These are phyloP conservation scores for Claviceps sorghi DNA, from an alignment of 2,329 filamentous ascomycete genomes.

Conservation along the genomic window DNA sequence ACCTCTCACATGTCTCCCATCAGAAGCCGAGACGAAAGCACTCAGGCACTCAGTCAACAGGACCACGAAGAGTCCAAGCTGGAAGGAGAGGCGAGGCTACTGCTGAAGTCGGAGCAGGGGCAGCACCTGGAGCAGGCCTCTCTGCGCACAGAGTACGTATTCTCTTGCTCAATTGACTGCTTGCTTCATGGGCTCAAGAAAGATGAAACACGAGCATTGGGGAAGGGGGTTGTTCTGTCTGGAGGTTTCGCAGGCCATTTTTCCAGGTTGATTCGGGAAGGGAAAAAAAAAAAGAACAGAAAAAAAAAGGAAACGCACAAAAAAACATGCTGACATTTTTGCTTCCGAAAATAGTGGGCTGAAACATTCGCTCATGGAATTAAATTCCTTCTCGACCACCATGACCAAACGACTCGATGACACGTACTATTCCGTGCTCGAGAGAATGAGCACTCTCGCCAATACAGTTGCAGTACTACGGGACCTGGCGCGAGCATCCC, in stretches of 20 bases:
- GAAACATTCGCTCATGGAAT: constrained; percentile 34
- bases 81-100: constrained; percentile 26
- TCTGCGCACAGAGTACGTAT: constrained; percentile 18
- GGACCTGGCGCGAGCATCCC: constrained; percentile 49
- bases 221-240: background rate
- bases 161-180: too few species aligned
- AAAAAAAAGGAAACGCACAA: background rate
- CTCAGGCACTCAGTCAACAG: constrained; percentile 20
- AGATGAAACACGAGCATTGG: background rate
- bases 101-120: constrained; percentile 21
- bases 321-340: background rate
- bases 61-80: constrained; percentile 21
- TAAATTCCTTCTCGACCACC: constrained; percentile 45
- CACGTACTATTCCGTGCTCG: constrained; percentile 58
- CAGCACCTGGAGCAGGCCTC: constrained; percentile 12
- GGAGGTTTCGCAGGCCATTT: too few species aligned
- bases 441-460: constrained; percentile 51
- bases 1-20: constrained; percentile 29
- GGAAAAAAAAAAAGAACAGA: background rate
- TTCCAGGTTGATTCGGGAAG: too few species aligned
- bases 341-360: constrained; percentile 26
- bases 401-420: constrained; percentile 56
- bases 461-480: constrained; percentile 49
- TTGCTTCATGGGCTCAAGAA: background rate
- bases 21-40: constrained; percentile 28